phyloP scores from a whole-genome alignment of 345 rosid species.

The Salix brachista region DNA sequence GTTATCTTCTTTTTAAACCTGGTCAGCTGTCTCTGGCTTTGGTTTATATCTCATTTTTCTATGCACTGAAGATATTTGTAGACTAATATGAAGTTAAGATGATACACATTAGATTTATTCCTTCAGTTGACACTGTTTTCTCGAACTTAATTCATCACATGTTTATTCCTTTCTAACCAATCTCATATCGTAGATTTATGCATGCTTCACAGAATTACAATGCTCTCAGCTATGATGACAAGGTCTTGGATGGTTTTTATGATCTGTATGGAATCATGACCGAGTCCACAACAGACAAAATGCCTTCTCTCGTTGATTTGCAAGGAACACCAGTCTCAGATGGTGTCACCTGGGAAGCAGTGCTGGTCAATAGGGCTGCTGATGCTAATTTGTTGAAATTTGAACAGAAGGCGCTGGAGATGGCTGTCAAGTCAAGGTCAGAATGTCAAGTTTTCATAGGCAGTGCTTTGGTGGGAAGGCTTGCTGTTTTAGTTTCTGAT shows the following conservation, averaged over 20 bases:
- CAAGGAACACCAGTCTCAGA: constrained; percentile 70
- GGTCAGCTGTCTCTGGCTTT: background rate
- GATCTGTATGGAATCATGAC: constrained; percentile 70
- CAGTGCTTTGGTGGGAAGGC: constrained; percentile 52
- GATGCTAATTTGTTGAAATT: constrained; percentile 74
- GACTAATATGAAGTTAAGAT: background rate
- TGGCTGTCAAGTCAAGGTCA: constrained; percentile 58
- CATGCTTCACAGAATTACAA: constrained; percentile 79
- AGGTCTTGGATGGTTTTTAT: constrained; percentile 91
- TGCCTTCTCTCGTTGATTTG: constrained; percentile 87
- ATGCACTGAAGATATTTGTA: background rate
- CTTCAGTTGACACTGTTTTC: constrained; percentile 2
- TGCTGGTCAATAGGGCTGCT: constrained; percentile 68
- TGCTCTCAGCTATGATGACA: constrained; percentile 94
- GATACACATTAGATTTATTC: background rate
- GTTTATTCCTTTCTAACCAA: constrained; percentile 46
- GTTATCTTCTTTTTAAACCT: background rate
- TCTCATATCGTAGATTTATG: constrained; percentile 58
- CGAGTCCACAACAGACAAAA: constrained; percentile 49
- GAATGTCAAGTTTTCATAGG: constrained; percentile 37
- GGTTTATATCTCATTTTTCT: background rate
- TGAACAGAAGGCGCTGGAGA: constrained; percentile 69
- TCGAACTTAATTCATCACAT: constrained; percentile 19
- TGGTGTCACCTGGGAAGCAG: constrained; percentile 72
- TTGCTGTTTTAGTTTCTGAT: constrained; percentile 77